These are phyloP conservation scores for Arabidopsis lyrata DNA, from an alignment of 441 rosid genomes.

Conservation along the genomic window DNA sequence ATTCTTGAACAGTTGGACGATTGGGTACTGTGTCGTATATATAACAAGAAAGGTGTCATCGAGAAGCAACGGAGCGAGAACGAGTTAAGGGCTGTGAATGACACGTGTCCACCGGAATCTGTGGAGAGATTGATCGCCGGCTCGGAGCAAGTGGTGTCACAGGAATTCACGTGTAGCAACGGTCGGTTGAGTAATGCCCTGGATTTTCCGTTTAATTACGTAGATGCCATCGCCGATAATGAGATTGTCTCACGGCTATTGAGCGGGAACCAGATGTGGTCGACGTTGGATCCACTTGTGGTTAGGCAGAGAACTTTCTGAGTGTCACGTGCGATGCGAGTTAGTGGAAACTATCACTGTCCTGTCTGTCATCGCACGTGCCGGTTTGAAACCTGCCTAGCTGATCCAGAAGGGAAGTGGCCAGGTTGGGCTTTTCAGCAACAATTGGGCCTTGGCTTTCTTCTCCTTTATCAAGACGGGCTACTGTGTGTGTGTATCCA, in stretches of 20 bases:
- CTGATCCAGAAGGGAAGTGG: neutral
- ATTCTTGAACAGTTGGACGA: slow-evolving; percentile 70
- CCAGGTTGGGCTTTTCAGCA: neutral
- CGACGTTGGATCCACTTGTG: slow-evolving; percentile 74
- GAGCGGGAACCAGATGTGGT: slow-evolving; percentile 61
- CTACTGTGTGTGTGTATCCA: neutral
- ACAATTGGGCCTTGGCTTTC: slow-evolving; percentile 2
- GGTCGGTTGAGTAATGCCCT: slow-evolving; percentile 52
- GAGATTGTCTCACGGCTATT: slow-evolving; percentile 46
- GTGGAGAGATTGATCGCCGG: slow-evolving; percentile 66
- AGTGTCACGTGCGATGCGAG: slow-evolving; percentile 37
- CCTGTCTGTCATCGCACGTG: slow-evolving; percentile 49
- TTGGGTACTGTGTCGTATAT: slow-evolving; percentile 94
- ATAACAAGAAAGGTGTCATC: slow-evolving; percentile 82
- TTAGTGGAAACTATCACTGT: slow-evolving; percentile 29
- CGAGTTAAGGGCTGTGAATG: slow-evolving; percentile 42
- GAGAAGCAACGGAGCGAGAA: slow-evolving; percentile 54
- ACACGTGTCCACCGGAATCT: slow-evolving; percentile 57
- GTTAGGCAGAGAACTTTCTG: slow-evolving; percentile 66
- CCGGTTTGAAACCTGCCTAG: slow-evolving; percentile 17
- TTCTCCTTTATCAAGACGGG: neutral
- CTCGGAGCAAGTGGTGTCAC: slow-evolving; percentile 78
- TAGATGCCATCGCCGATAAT: slow-evolving; percentile 54
- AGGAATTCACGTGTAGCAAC: slow-evolving; percentile 59
- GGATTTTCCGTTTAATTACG: slow-evolving; percentile 56